Conservation (phyloP, 176 grass and related monocot genomes). For the Musa beccarii region DNA sequence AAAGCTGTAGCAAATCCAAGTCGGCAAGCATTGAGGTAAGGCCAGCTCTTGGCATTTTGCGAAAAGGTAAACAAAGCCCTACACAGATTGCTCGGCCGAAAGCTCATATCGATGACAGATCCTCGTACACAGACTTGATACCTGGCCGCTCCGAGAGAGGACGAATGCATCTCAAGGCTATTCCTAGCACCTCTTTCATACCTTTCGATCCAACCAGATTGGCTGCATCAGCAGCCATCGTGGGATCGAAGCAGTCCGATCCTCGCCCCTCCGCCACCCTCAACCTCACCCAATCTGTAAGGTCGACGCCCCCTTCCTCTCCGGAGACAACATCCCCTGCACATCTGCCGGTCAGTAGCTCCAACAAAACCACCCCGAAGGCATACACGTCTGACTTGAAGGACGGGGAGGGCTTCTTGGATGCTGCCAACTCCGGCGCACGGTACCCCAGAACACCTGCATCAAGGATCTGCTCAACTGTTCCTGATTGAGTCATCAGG, state of each 20-base stretch:
- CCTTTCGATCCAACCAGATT: conserved; percentile 53
- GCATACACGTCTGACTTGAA: conserved; percentile 88
- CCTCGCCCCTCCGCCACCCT: conserved; percentile 64
- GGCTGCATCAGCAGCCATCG: conserved; percentile 50
- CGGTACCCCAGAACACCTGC: conserved; percentile 79
- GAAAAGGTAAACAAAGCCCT: neutral
- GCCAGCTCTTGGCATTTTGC: neutral
- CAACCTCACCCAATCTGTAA: conserved; percentile 69
- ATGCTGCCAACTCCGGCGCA: conserved; percentile 63
- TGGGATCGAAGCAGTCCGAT: conserved; percentile 60
- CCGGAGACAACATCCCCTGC: conserved; percentile 58
- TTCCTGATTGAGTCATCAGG: conserved; percentile 73
- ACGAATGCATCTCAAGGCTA: conserved; percentile 83
- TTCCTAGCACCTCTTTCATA: conserved; percentile 82
- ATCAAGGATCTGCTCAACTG: conserved; percentile 62
- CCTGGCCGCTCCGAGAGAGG: conserved; percentile 74
- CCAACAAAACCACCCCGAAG: conserved; percentile 74
- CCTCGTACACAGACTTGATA: conserved; percentile 94
- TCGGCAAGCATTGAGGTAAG: conserved; percentile 3
- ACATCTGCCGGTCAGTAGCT: conserved; percentile 66
- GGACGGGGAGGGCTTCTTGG: conserved; percentile 77
- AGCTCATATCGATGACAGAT: conserved; percentile 87
- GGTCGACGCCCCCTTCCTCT: conserved; percentile 48
- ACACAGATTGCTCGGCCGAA: neutral
- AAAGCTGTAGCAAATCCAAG: neutral